Percentiles rank a stretch among this genome's conserved stretches.
Conservation (phyloP, 352 stramenopile species). For the Pythium phragmitis region DNA sequence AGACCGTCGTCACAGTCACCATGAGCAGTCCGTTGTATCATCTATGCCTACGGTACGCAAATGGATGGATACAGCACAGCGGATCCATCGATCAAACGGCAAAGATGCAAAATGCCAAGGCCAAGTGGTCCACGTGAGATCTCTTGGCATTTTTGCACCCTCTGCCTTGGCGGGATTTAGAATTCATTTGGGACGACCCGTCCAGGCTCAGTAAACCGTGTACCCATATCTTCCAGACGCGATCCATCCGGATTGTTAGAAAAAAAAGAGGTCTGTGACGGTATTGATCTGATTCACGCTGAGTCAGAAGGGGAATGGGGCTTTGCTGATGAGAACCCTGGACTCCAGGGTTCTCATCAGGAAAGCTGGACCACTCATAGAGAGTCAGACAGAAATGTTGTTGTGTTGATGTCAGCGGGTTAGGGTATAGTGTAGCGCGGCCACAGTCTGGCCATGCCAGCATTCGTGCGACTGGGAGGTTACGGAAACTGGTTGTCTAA, state of each 20-base stretch:
- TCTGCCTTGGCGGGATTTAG: neutral
- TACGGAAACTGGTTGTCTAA: constrained; percentile 7
- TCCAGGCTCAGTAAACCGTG: neutral
- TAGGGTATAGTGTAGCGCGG: constrained; percentile 4
- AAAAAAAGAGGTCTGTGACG: too few relatives aligned
- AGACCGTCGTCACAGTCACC: too few relatives aligned
- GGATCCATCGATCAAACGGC: too few relatives aligned
- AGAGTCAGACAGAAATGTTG: constrained; percentile 24
- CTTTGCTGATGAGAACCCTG: neutral
- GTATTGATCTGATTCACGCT: neutral
- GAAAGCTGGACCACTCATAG: neutral
- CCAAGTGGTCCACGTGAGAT: too few relatives aligned
- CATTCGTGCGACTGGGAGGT: constrained; percentile 2
- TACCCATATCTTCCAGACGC: neutral
- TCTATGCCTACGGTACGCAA: too few relatives aligned
- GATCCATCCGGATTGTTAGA: neutral
- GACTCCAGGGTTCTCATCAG: too few relatives aligned
- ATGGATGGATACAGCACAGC: too few relatives aligned
- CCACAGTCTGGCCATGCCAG: constrained; percentile 19
- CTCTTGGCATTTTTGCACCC: neutral
- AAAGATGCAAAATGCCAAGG: too few relatives aligned
- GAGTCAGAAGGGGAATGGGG: neutral
- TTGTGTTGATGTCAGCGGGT: constrained; percentile 6
- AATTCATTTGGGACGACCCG: neutral
- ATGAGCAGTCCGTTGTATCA: too few relatives aligned